These are phyloP conservation scores for Ministeria vibrans DNA, from an alignment of 78 protist genomes.

Conservation along the genomic window DNA sequence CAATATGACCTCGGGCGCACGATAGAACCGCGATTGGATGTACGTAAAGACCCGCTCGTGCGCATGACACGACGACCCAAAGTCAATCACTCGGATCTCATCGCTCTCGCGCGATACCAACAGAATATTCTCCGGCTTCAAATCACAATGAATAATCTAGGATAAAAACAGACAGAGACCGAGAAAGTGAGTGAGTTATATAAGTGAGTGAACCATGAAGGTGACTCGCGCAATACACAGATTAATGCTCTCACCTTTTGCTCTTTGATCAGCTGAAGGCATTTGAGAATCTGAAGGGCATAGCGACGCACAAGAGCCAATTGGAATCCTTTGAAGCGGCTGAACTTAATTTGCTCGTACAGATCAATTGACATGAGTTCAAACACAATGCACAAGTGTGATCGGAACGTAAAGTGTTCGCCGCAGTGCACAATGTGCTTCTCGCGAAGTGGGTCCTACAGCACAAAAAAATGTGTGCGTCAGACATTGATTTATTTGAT, in stretches of 20 bases:
- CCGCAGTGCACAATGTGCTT: conserved; percentile 30
- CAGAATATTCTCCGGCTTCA: conserved; percentile 96
- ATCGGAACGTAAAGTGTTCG: conserved; percentile 64
- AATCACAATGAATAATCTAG: conserved; percentile 98
- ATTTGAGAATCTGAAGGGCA: conserved; percentile 73
- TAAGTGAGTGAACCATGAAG: conserved; percentile 89
- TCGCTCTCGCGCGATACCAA: conserved; percentile 59
- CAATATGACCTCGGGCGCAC: conserved; percentile 80
- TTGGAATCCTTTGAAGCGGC: conserved; percentile 55
- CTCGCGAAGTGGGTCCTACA: conserved; percentile 17
- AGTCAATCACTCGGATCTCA: conserved; percentile 79
- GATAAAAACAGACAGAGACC: too few species aligned
- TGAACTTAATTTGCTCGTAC: conserved; percentile 75
- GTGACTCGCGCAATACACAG: conserved; percentile 92
- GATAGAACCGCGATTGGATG: conserved; percentile 66
- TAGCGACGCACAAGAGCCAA: conserved; percentile 37
- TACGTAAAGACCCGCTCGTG: conserved; percentile 73
- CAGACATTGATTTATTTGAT: too few species aligned
- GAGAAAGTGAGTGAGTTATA: too few species aligned
- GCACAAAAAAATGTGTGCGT: too few species aligned
- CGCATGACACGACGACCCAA: conserved; percentile 86
- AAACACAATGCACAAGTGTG: conserved; percentile 78
- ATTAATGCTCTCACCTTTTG: too few species aligned
- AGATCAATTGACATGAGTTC: conserved; percentile 70
- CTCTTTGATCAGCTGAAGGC: conserved; percentile 56